These are phyloP conservation scores for Thamnidium elegans DNA, from an alignment of 192 early-diverging fungal species.

Conservation along the genomic window DNA sequence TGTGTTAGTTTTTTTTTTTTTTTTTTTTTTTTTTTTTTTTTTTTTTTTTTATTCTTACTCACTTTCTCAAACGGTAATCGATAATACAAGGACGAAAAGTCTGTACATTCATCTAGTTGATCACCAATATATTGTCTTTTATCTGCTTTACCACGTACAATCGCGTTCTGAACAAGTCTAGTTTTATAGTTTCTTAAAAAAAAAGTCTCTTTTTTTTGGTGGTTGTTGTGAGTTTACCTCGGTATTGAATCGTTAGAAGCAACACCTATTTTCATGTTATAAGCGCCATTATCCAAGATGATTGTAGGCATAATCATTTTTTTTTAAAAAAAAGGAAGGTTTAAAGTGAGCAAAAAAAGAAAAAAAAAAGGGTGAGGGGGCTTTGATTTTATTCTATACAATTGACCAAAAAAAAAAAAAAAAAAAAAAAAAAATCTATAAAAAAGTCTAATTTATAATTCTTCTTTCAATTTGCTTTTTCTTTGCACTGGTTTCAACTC, in stretches of 20 bases:
- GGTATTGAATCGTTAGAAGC: slow-evolving; percentile 32
- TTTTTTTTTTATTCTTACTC: neutral
- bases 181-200: neutral
- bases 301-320: slow-evolving; percentile 34
- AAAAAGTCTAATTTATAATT: no score
- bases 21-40: neutral
- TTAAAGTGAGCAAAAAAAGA: no score
- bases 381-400: no score
- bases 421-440: no score
- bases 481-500: no score
- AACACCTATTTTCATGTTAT: slow-evolving; percentile 62
- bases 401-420: no score
- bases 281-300: slow-evolving; percentile 72
- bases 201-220: neutral
- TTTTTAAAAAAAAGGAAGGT: neutral
- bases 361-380: no score
- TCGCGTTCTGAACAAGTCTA: slow-evolving; percentile 57
- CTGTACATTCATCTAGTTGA: slow-evolving; percentile 56
- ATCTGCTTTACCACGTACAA: slow-evolving; percentile 55
- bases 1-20: slow-evolving; percentile 1
- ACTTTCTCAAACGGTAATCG: slow-evolving; percentile 79
- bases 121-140: slow-evolving; percentile 64
- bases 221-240: slow-evolving; percentile 14
- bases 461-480: no score
- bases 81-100: slow-evolving; percentile 72